phyloP scores from a whole-genome alignment of 805 yeast genomes.

The Candida maesae region DNA sequence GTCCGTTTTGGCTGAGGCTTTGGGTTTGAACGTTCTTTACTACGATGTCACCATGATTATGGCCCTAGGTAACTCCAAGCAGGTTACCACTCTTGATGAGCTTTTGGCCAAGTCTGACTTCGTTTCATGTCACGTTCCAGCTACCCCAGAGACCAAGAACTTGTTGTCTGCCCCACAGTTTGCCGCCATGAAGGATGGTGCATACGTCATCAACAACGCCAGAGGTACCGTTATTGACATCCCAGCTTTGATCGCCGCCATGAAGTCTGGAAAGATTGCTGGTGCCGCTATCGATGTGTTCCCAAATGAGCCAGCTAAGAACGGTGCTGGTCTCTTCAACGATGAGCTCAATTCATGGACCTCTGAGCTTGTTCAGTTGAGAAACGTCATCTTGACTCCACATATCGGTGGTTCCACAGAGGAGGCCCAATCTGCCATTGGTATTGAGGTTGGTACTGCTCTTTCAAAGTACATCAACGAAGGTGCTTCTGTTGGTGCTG shows the following conservation, averaged over 20 bases:
- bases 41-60: conserved; percentile 90
- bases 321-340: conserved; percentile 77
- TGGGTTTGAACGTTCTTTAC: conserved; percentile 96
- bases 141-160: conserved; percentile 85
- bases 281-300: conserved; percentile 97
- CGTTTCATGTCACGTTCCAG: conserved; percentile 93
- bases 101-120: conserved; percentile 80
- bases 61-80: conserved; percentile 96
- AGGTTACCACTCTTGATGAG: conserved; percentile 81
- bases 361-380: conserved; percentile 71
- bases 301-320: conserved; percentile 96
- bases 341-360: conserved; percentile 79
- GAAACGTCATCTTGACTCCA: conserved; percentile 91
- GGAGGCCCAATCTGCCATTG: conserved; percentile 97
- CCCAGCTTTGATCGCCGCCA: conserved; percentile 87
- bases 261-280: conserved; percentile 89
- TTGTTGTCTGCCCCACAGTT: conserved; percentile 87
- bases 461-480: conserved; percentile 91
- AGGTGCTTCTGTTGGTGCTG: conserved; percentile 93
- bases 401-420: conserved; percentile 99
- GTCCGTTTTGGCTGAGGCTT: conserved; percentile 92
- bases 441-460: conserved; percentile 88
- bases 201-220: conserved; percentile 92
- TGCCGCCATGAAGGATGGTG: conserved; percentile 94
- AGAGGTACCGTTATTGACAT: conserved; percentile 98